Evolutionary conservation across 108 stramenopile genomes (phyloP), one percentile per base, ranked within the genome.

Genomic region (Tribonema minus): DNA sequence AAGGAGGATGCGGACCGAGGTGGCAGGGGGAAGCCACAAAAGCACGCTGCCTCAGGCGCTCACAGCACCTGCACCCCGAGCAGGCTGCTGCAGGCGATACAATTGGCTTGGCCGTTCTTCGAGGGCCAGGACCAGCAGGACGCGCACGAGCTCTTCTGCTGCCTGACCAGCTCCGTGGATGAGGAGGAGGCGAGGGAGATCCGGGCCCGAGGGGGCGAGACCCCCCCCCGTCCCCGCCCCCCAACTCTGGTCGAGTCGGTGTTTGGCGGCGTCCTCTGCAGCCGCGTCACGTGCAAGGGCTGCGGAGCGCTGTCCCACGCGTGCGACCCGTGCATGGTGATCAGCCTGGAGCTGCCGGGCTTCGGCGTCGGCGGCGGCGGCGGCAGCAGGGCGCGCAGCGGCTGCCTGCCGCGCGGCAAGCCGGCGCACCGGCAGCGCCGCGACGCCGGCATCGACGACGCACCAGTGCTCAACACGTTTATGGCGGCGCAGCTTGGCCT

Each of bases 111-210:
- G 32, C 76, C 76, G 5, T 67, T 27, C 3, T 77, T 77, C 60
- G 67, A 54, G 58, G 76, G 58, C 12, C 61, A 54, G 54, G 15
- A 67, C 58, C 76, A 77, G 33, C 76, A 77, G 32, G 76, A 77
- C 25, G 76, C 76, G 15, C 76, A 77, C 34, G 76, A 77, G 36
- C 35, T 77, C 3, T 77, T 77, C 67, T 58, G 60, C n/a, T 65
- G 67, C n/a, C 36, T 77, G 30, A 20, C 67, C 15, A 37, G 76
- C 31, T 58, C 37, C 4, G 63, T 77, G 9, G 76, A 77, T 25
- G 76, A 77, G 38, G 76, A 77, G 33, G 67, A 77, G 33, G 58
- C 36, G 31, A 26, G 37, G 32, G 15, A n/a, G 34, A 70, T 70
- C 33, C 12, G 20, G 31, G 54, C 28, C n/a, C 58, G 59, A 7